Conservation (phyloP, 2,329 filamentous ascomycete species). For the Periconia sp. region DNA sequence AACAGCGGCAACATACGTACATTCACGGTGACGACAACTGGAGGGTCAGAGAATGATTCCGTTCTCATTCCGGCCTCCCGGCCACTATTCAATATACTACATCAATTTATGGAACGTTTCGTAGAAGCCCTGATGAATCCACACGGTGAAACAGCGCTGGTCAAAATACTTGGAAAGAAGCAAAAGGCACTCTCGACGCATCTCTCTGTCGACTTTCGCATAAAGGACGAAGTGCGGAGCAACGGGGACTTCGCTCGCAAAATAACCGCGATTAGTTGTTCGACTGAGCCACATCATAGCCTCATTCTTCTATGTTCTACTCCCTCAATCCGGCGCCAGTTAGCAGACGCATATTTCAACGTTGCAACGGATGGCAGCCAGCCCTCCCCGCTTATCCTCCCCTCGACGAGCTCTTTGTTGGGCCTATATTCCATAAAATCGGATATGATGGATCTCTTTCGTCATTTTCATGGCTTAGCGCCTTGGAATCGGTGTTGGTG, state of each 20-base stretch:
- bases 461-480: not conserved
- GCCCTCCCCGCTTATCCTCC: not conserved
- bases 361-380: not conserved
- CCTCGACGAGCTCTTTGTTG: not conserved
- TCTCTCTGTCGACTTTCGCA: slow-evolving; percentile 8
- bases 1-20: slow-evolving; percentile 8
- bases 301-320: slow-evolving; percentile 5
- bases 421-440: slow-evolving; percentile 7
- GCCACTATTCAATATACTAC: slow-evolving; percentile 9
- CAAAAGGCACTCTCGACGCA: slow-evolving; percentile 5
- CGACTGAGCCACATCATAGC: slow-evolving; percentile 9
- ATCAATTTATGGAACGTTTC: slow-evolving; percentile 5
- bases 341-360: slow-evolving; percentile 9
- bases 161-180: not conserved
- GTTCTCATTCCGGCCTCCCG: slow-evolving; percentile 2
- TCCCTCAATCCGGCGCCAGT: not conserved
- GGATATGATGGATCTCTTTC: not conserved
- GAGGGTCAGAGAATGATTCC: slow-evolving; percentile 1
- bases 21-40: slow-evolving; percentile 9
- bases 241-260: slow-evolving; percentile 8
- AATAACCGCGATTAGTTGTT: slow-evolving; percentile 6
- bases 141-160: not conserved
- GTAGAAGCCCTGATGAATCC: not conserved
- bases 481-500: slow-evolving; percentile 8
- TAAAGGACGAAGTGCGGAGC: slow-evolving; percentile 8